These are phyloP conservation scores for Pleurotus djamor DNA, from an alignment of 768 basidiomycete species.

Conservation along the genomic window DNA sequence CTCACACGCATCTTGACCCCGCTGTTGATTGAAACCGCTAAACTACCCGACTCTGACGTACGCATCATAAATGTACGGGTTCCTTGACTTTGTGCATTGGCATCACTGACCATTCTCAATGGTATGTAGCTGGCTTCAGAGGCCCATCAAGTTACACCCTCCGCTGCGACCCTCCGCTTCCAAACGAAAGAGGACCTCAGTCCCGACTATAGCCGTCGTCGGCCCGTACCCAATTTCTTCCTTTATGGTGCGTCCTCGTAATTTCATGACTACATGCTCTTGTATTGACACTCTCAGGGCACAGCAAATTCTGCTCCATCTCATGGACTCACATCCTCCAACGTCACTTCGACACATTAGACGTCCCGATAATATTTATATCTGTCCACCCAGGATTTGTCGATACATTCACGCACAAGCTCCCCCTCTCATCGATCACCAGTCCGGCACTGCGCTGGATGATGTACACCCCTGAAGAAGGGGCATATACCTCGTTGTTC, in stretches of 20 bases:
- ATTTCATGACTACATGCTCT: slow-evolving; percentile 17
- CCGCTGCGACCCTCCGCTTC: slow-evolving; percentile 21
- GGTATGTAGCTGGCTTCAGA: slow-evolving; percentile 28
- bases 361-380: slow-evolving; percentile 26
- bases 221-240: slow-evolving; percentile 21
- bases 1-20: slow-evolving; percentile 56
- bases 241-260: background rate
- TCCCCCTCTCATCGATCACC: slow-evolving; percentile 17
- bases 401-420: slow-evolving; percentile 23
- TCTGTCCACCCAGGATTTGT: slow-evolving; percentile 32
- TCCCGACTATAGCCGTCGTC: background rate
- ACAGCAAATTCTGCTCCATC: slow-evolving; percentile 44
- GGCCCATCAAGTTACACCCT: slow-evolving; percentile 13
- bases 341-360: slow-evolving; percentile 28
- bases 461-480: slow-evolving; percentile 25
- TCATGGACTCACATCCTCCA: slow-evolving; percentile 48
- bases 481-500: slow-evolving; percentile 33
- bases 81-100: background rate
- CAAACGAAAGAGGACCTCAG: slow-evolving; percentile 29
- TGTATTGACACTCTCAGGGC: slow-evolving; percentile 20
- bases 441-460: slow-evolving; percentile 19
- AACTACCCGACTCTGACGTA: slow-evolving; percentile 48
- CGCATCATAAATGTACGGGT: slow-evolving; percentile 51
- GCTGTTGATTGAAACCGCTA: slow-evolving; percentile 46
- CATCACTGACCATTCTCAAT: background rate